Conservation (phyloP, 2,329 filamentous ascomycete species). For the Aspergillus sp. region DNA sequence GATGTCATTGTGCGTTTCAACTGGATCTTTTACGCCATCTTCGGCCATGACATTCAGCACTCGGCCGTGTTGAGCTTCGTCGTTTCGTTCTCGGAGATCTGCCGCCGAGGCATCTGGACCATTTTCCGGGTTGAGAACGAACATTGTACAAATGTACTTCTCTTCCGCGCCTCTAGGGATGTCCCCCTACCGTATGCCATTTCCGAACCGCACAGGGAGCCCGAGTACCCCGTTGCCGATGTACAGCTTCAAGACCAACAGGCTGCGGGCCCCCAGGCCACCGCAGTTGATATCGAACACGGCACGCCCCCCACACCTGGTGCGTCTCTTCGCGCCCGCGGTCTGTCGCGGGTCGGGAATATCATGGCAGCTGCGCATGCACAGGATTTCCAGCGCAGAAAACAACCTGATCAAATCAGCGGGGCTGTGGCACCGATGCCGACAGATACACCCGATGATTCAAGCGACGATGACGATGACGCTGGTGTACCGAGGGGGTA, state of each 20-base stretch:
- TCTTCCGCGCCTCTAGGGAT: slow-evolving; percentile 86
- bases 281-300: slow-evolving; percentile 27
- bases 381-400: slow-evolving; percentile 86
- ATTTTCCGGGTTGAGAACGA: slow-evolving; percentile 96
- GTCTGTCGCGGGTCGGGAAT: slow-evolving; percentile 55
- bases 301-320: slow-evolving; percentile 24
- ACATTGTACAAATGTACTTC: slow-evolving; percentile 86
- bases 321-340: slow-evolving; percentile 25
- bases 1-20: slow-evolving; percentile 86
- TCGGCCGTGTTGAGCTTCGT: slow-evolving; percentile 78
- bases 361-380: slow-evolving; percentile 82
- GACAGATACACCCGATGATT: slow-evolving; percentile 33
- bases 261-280: slow-evolving; percentile 14
- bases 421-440: slow-evolving; percentile 33
- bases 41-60: slow-evolving; percentile 75
- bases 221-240: slow-evolving; percentile 17
- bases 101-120: slow-evolving; percentile 85
- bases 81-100: slow-evolving; percentile 73
- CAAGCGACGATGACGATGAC: slow-evolving; percentile 38
- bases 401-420: slow-evolving; percentile 48
- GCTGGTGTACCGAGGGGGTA: slow-evolving; percentile 9
- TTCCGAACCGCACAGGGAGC: slow-evolving; percentile 18
- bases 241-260: slow-evolving; percentile 27
- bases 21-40: slow-evolving; percentile 92
- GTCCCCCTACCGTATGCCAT: slow-evolving; percentile 77